Conservation (phyloP, 2,329 filamentous ascomycete species). For the Emmonsia crescens region DNA sequence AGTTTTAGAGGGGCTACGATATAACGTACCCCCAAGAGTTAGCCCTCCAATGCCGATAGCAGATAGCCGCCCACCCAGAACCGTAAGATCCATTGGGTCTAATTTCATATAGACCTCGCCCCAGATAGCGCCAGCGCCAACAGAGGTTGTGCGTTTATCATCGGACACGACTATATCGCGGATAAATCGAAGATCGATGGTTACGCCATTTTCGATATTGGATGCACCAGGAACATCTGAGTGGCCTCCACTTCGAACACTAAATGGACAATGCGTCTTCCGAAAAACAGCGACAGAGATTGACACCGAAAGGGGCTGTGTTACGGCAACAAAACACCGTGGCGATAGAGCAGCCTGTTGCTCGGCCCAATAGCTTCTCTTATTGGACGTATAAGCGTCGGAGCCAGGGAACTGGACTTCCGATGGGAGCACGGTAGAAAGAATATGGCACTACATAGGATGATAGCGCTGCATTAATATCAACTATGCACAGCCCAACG, state of each 20-base stretch:
- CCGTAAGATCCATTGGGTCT: constrained; percentile 16
- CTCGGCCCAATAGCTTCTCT: constrained; percentile 4
- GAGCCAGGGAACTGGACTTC: constrained; percentile 6
- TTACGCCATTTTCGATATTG: constrained; percentile 32
- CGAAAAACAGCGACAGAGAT: neutral
- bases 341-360: neutral
- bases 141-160: constrained; percentile 17
- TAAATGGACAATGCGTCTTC: constrained; percentile 1
- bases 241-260: constrained; percentile 35
- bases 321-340: neutral
- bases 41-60: constrained; percentile 25
- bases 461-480: neutral
- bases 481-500: neutral
- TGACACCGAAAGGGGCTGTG: neutral
- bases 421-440: neutral
- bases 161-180: constrained; percentile 18
- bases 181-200: constrained; percentile 28
- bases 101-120: constrained; percentile 21
- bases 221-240: constrained; percentile 26
- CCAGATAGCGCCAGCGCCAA: constrained; percentile 26
- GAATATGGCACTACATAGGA: constrained; percentile 4
- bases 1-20: neutral
- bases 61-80: constrained; percentile 22
- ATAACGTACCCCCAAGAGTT: constrained; percentile 23
- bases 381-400: constrained; percentile 1